Base-by-base conservation (phyloP, 2,329 filamentous ascomycete species). In the Pseudogymnoascus sp. region DNA sequence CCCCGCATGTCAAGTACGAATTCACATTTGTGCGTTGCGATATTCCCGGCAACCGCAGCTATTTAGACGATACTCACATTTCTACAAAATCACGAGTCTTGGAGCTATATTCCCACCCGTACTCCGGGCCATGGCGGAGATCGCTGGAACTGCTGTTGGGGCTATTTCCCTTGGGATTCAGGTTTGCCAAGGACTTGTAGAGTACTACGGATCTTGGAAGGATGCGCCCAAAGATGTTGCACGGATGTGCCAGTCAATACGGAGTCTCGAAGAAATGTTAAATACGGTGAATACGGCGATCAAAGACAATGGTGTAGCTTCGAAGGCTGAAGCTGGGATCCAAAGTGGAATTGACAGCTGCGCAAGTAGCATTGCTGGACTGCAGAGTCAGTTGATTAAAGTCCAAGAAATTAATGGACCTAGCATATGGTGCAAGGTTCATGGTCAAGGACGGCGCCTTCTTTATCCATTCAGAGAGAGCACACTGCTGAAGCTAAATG, bases 401-500 rank as follows among this genome's bases (percentile, higher is more conserved):
- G 43, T 52, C 43, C 43, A 52, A 12, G 43, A 31, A 10, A 7
- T 23, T 52, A 52, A 23, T 12, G 21, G 26, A 14, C 14, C 19
- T 31, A 52, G 6, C 8, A 52, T 52, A 23, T 52, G 31, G 38
- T 35, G 59, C 21, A 65, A 55, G 45, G 39, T 66, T 14, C 52
- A 61, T n/a, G 64, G 59, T 14, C 55, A 62, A 12, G 62, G 65
- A 38, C 39, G 64, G 23, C 37, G 62, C 23, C 33, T 63, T 31
- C 37, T 66, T 6, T 66, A 66, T 63, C 65, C 65, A 12, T 66
- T 66, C 19, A 23, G 65, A 55, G 63, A 65, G 7, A 65, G 65
- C 37, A 66, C 65, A 21, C 61, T 66, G 31, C 35, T 63, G 29
- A 66, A 62, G n/a, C 37, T 65, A 19, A 61, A 55, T 39, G 64